Base-by-base conservation (phyloP, 768 basidiomycete species). In the Hortiboletus campestris region DNA sequence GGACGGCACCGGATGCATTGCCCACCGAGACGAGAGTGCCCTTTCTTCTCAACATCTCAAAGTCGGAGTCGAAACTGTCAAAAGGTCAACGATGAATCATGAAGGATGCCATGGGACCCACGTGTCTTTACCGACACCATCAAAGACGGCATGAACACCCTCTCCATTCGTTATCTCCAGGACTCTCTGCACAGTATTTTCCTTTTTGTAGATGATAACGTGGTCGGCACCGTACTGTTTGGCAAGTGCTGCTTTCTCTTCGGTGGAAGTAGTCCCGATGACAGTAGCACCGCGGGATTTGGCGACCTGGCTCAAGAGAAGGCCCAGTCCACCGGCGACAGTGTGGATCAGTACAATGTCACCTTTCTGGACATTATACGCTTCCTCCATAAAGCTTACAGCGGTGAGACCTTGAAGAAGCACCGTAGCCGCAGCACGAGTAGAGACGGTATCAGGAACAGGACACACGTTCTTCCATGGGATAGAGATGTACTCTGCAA, bases 81-180 rank as follows among this genome's bases (percentile, higher is more conserved):
- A 51, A 53, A 16, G 22, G 41, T 63, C 49, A 54, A 43, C 25
- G 56, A 45, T 10, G 16, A 54, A 43, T 20, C 56, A 45, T 8
- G 16, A 29, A 48, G 42, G 53, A 36, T 12, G 31, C 13, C 6
- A 31, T 6, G 16, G 35, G 20, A 78, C 89, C 55, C 73, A 95
- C 82, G 94, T 98, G 69, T 93, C 90, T 76, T 91, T 95, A 2
- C 96, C 96, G n/a, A 99, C 93, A 29, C 96, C 96, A 64, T 99
- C 96, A 64, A 88, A 96, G 22, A 93, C 82, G 16, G 84, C 95
- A 58, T 96, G 82, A 6, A 94, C 90, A 16, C 92, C 91, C 61
- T 85, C 78, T 8, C 89, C 90, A 40, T 83, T 83, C 0, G 92
- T 93, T 51, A 93, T 72, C 63, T 89, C 84, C 51, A 86, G 68